Evolutionary conservation across 1,284 basidiomycete species (phyloP), one percentile per base, ranked within the genome.

Genomic region (Heliocybe sulcata): DNA sequence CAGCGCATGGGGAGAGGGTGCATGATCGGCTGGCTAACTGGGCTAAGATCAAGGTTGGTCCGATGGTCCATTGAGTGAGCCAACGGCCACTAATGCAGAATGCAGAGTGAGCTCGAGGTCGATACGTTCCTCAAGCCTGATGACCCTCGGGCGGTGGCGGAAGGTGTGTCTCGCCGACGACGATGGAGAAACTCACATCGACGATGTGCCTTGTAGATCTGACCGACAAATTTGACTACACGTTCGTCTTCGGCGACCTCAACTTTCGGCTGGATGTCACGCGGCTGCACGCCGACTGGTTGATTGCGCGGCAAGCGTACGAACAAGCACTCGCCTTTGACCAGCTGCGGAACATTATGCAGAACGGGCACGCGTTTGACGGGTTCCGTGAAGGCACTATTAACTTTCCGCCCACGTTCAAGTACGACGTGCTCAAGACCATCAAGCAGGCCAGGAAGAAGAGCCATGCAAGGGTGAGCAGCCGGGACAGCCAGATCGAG

Each of bases 221-320:
- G 51, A 92, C 88, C 0, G 89, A 92, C 64, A 81, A 79, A 60
- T 94, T 93, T 61, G 92, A 95, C 64, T 83, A 85, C 61, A 82
- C 85, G 0, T 94, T 94, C 64, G 74, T 92, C 38, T 89, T 81
- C 60, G 91, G 91, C 2, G 92, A 93, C 66, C 77, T 91, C 47
- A 91, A 91, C 65, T 91, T 91, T 63, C 76, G 88, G 35, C 68
- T 91, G 49, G 82, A 90, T 59, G 79, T 90, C 51, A 84, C 85
- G 19, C 78, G 87, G 29, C 67, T 88, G 16, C 87, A 90, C 63
- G 87, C 87, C 2, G 87, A 90, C 65, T 89, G 86, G 71, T 62
- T 72, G n/a, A 69, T 72, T 45, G 64, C 71, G 1, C 67, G 66
- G 26, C 66, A 49, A 88, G 87, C 87, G 20, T 90, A 86, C 58